Evolutionary conservation across 176 grass and related monocot species (phyloP).

Genomic region (Dactylis glomerata): DNA sequence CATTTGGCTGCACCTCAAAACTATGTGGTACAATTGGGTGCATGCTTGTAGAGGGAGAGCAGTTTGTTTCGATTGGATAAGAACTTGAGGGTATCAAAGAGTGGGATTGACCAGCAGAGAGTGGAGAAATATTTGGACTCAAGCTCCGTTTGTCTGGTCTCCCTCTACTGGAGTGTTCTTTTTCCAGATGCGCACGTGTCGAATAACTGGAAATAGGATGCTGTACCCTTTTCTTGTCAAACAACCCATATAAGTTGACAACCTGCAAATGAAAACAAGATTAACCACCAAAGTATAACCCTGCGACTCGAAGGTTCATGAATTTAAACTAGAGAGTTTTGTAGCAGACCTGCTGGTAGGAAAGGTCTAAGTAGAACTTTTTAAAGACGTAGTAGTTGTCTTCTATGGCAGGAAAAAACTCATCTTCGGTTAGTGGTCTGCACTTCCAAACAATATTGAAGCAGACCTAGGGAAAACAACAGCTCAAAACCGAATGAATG

Average conservation of each 20-base stretch:
- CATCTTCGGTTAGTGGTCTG: constrained; percentile 49
- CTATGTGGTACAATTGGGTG: background rate
- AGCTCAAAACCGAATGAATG: constrained; percentile 24
- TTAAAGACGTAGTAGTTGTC: constrained; percentile 49
- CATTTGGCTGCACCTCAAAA: constrained; percentile 7
- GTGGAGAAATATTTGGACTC: constrained; percentile 7
- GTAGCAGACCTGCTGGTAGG: constrained; percentile 46
- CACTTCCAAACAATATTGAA: constrained; percentile 61
- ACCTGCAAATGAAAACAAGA: constrained; percentile 32
- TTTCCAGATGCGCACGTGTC: constrained; percentile 10
- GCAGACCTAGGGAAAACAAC: constrained; percentile 44
- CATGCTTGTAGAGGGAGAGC: constrained; percentile 25
- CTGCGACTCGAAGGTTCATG: constrained; percentile 9
- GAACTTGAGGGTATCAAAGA: background rate
- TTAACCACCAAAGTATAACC: background rate
- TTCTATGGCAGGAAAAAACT: constrained; percentile 55
- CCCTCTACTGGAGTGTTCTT: background rate
- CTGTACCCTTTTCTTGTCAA: constrained; percentile 28
- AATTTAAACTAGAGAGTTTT: constrained; percentile 18
- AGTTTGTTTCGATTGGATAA: constrained; percentile 15
- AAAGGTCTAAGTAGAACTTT: constrained; percentile 73
- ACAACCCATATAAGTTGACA: constrained; percentile 32
- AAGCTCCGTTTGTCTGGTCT: constrained; percentile 8
- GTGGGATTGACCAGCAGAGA: background rate
- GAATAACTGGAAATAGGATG: background rate